Evolutionary conservation across 2,329 filamentous ascomycete genomes (phyloP).

Genomic region (Calonectria hawksworthii): DNA sequence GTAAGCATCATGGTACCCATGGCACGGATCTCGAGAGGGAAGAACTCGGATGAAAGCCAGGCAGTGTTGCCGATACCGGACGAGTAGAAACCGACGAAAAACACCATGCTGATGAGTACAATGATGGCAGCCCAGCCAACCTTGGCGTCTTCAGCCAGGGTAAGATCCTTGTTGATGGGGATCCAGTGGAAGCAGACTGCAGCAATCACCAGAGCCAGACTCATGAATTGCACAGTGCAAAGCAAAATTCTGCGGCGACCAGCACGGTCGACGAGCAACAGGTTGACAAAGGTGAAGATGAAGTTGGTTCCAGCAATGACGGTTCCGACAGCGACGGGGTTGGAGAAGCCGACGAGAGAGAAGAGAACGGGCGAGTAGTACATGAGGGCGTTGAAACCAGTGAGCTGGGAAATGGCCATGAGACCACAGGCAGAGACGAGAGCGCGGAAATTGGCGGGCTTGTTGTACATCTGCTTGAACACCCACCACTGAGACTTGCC

Average conservation of each 20-base stretch:
- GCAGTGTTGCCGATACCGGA: conserved; percentile 61
- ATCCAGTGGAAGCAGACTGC: conserved; percentile 58
- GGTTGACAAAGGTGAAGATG: conserved; percentile 63
- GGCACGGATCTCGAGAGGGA: conserved; percentile 62
- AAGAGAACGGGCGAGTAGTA: conserved; percentile 67
- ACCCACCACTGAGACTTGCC: conserved; percentile 58
- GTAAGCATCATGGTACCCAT: conserved; percentile 64
- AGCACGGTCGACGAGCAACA: conserved; percentile 59
- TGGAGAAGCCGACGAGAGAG: conserved; percentile 62
- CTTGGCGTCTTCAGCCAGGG: conserved; percentile 51
- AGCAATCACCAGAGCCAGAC: conserved; percentile 55
- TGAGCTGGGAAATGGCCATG: conserved; percentile 67
- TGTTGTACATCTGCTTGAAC: conserved; percentile 60
- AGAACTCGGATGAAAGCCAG: conserved; percentile 63
- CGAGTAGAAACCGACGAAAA: conserved; percentile 53
- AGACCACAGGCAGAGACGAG: conserved; percentile 62
- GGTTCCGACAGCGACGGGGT: conserved; percentile 61
- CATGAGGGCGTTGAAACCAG: conserved; percentile 65
- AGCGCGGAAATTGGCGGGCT: conserved; percentile 60
- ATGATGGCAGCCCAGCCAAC: conserved; percentile 55
- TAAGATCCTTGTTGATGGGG: conserved; percentile 58
- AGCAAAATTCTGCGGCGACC: conserved; percentile 61
- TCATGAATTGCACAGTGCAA: conserved; percentile 60
- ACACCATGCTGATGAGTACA: conserved; percentile 53
- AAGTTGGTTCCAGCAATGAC: conserved; percentile 62